Base-by-base conservation (phyloP, 257 asterid species). In the Thymus mandschuricus region DNA sequence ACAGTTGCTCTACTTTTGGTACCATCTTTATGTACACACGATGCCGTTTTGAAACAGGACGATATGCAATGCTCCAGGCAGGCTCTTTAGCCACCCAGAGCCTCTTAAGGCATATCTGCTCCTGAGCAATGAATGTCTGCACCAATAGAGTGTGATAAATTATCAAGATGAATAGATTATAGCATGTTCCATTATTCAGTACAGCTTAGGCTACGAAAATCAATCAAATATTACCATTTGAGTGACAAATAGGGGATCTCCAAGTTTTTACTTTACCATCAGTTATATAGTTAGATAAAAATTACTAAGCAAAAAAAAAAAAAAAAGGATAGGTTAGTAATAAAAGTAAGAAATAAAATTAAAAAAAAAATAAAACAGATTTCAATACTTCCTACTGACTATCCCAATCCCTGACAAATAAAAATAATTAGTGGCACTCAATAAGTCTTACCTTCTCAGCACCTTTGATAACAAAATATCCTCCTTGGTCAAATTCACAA, bases 61-160 rank as follows among this genome's bases (percentile, higher is more conserved):
- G 89, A 77, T 87, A 91, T 31, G 95, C 73, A 69, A 89, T 68
- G 34, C 81, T 85, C 98, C 97, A 91, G 33, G 65, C 62, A 33
- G 92, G 92, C 44, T 61, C 75, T 69, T 74, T 87, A 30, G 91
- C 48, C 52, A 93, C 84, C 97, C 97, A 93, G 11, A 93, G 84
- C 74, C 98, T 81, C 56, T 63, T 87, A 48, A 89, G 83, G 76
- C 96, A 89, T 48, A 85, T 79, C 72, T 93, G 97, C 82, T 93
- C 98, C 85, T 93, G 98, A 10, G 98, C 98, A 63, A 93, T 84
- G 76, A 93, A 91, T 0, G 89, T 91, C 98, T 93, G 90, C 84
- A 82, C 68, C n/a, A 63, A 73, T 76, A 79, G 76, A 73, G 60
- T 62, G 8, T 29, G 38, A 43, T 35, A 49, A 64, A 64, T 41